phyloP scores from a whole-genome alignment of 2,329 filamentous ascomycete genomes.

The Diaporthe sp. region DNA sequence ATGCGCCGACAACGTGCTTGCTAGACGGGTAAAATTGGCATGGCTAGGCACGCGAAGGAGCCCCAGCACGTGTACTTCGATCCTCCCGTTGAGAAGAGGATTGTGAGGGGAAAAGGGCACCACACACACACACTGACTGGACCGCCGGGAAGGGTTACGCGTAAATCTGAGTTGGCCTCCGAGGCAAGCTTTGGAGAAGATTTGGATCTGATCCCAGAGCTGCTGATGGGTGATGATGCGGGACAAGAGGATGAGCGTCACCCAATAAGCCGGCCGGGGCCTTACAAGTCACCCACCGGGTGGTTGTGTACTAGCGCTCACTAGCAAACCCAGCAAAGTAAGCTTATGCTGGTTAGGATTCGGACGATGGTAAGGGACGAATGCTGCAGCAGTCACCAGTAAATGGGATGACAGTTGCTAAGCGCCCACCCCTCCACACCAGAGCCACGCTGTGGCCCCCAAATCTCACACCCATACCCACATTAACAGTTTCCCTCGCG shows the following conservation, averaged over 20 bases:
- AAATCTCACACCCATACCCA: not conserved
- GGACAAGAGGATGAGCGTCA: slow-evolving; percentile 2
- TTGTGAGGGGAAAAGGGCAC: not conserved
- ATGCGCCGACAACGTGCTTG: not conserved
- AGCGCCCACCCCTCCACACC: not conserved
- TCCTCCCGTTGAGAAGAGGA: slow-evolving; percentile 9
- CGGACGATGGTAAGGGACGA: not conserved
- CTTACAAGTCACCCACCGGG: slow-evolving; percentile 13
- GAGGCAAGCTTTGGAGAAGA: not conserved
- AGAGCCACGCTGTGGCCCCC: not conserved
- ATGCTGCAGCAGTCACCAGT: not conserved
- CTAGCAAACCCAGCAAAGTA: not conserved
- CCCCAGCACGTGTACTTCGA: slow-evolving; percentile 10
- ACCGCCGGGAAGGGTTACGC: not conserved
- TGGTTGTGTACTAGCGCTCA: slow-evolving; percentile 8
- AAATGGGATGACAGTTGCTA: slow-evolving; percentile 1
- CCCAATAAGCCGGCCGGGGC: slow-evolving; percentile 1
- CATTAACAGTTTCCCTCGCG: not conserved
- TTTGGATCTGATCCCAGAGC: not conserved
- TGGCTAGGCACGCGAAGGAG: not conserved
- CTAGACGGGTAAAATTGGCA: not conserved
- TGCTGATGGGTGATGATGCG: not conserved
- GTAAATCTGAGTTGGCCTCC: not conserved
- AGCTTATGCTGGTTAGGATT: slow-evolving; percentile 13
- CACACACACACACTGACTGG: not conserved